Conservation (phyloP, 202 grass and related monocot genomes). For the Brachypodium distachyon region DNA sequence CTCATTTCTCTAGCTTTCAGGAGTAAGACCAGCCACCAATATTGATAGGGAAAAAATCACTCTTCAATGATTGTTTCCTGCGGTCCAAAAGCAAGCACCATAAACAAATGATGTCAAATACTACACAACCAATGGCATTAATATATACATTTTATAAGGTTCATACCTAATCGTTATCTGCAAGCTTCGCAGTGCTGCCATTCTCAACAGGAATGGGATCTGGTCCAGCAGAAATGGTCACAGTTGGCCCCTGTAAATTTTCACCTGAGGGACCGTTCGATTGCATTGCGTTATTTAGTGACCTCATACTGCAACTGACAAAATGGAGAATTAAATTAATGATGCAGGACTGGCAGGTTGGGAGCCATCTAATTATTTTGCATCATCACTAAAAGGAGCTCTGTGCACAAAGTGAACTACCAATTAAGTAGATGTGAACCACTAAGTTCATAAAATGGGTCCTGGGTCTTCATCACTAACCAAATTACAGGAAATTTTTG, state of each 20-base stretch:
- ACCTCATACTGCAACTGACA: background rate
- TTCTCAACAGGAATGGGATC: background rate
- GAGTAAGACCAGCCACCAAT: background rate
- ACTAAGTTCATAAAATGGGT: background rate
- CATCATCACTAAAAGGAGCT: background rate
- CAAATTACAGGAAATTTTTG: background rate
- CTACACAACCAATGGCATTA: background rate
- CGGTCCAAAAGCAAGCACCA: background rate
- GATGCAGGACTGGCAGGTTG: background rate
- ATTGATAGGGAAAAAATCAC: background rate
- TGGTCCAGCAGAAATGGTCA: background rate
- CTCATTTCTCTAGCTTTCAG: background rate
- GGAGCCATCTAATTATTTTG: background rate
- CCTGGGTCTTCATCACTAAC: background rate
- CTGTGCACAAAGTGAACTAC: background rate
- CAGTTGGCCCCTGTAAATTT: background rate
- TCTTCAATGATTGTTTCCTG: conserved; percentile 6
- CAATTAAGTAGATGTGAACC: background rate
- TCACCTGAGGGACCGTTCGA: background rate
- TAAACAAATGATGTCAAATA: background rate
- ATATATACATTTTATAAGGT: background rate
- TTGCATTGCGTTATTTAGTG: background rate
- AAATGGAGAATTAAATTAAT: background rate
- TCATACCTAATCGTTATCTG: background rate
- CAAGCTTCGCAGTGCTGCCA: background rate